Evolutionary conservation across 1,284 basidiomycete species (phyloP).

Genomic region (Pseudozyma pruni): DNA sequence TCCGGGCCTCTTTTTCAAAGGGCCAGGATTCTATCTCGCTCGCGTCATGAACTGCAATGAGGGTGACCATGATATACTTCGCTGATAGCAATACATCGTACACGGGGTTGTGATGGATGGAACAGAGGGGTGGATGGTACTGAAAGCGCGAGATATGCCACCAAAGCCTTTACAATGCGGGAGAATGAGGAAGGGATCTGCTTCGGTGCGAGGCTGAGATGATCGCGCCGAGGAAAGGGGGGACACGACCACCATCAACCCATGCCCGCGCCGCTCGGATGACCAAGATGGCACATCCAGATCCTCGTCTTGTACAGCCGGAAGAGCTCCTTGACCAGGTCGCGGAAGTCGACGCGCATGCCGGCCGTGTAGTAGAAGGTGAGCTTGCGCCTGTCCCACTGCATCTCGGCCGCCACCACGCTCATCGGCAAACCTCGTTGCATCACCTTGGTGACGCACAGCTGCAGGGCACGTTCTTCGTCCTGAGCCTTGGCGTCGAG

Average conservation of each 20-base stretch:
- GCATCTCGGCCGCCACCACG: slow-evolving; percentile 96
- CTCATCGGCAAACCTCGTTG: slow-evolving; percentile 87
- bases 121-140: too few species aligned
- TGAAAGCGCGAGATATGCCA: too few species aligned
- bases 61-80: too few species aligned
- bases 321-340: slow-evolving; percentile 91
- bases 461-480: slow-evolving; percentile 87
- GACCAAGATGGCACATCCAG: slow-evolving; percentile 58
- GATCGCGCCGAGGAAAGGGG: too few species aligned
- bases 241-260: slow-evolving; percentile 8
- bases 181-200: too few species aligned
- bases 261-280: slow-evolving; percentile 47
- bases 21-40: too few species aligned
- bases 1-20: too few species aligned
- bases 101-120: too few species aligned
- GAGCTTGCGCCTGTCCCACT: slow-evolving; percentile 86
- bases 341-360: slow-evolving; percentile 95
- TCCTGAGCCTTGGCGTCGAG: slow-evolving; percentile 74
- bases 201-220: too few species aligned
- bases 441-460: slow-evolving; percentile 86
- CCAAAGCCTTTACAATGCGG: too few species aligned
- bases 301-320: slow-evolving; percentile 70
- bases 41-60: too few species aligned
- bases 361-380: slow-evolving; percentile 98
- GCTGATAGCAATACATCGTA: too few species aligned